A percentile compares a stretch with the other conserved stretches of the same genome.
Conservation (phyloP, 2,329 filamentous ascomycete genomes). For the Phyllosticta citrichinensis region DNA sequence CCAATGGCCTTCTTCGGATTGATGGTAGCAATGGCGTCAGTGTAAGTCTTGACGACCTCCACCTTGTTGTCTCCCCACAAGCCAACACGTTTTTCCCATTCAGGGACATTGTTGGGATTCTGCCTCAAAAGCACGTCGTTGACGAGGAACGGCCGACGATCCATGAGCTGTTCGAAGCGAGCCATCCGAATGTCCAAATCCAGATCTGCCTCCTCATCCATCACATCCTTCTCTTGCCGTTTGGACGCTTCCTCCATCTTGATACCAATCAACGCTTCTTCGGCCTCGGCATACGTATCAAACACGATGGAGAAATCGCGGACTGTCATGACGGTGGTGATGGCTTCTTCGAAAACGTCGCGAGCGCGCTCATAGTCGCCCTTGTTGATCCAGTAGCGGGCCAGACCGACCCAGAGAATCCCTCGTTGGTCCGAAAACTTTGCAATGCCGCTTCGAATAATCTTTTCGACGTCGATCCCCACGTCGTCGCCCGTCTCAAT, state of each 20-base stretch:
- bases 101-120: conserved; percentile 89
- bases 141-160: conserved; percentile 85
- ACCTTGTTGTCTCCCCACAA: conserved; percentile 89
- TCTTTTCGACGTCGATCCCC: conserved; percentile 82
- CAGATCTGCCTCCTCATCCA: conserved; percentile 78
- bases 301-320: conserved; percentile 95
- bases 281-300: conserved; percentile 92
- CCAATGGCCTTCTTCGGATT: conserved; percentile 90
- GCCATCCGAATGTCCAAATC: conserved; percentile 96
- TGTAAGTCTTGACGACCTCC: conserved; percentile 90
- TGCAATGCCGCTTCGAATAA: conserved; percentile 83
- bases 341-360: conserved; percentile 90
- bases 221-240: conserved; percentile 66
- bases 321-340: conserved; percentile 97
- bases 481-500: conserved; percentile 71
- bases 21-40: conserved; percentile 84
- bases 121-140: conserved; percentile 93
- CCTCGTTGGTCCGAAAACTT: conserved; percentile 90
- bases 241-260: conserved; percentile 80
- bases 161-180: conserved; percentile 97
- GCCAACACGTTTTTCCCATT: conserved; percentile 95
- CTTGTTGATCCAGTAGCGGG: conserved; percentile 91
- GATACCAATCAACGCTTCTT: conserved; percentile 86
- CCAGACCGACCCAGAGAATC: conserved; percentile 87
- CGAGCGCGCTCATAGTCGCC: conserved; percentile 87